These are phyloP conservation scores for Mytilinidion resinicola DNA, from an alignment of 495 filamentous ascomycete genomes.

Conservation along the genomic window DNA sequence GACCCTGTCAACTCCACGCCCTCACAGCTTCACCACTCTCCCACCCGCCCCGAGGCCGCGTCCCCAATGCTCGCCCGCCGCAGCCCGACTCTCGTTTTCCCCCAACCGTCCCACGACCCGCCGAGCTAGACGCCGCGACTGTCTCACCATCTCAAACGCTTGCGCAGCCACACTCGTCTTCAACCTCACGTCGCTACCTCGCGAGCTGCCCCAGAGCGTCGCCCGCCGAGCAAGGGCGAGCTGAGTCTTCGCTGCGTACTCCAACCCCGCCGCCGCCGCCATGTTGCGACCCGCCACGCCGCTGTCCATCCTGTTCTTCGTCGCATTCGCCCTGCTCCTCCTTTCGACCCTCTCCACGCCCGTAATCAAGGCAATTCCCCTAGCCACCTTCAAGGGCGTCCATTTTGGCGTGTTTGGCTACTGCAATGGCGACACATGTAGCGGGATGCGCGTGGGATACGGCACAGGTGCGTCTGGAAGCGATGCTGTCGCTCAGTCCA, in stretches of 20 bases:
- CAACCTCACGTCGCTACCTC: conserved; percentile 2
- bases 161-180: not conserved
- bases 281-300: conserved; percentile 89
- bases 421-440: conserved; percentile 62
- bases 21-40: no score
- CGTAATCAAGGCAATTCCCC: conserved; percentile 75
- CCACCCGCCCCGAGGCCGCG: no score
- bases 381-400: conserved; percentile 67
- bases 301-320: conserved; percentile 74
- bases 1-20: no score
- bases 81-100: no score
- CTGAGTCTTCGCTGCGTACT: conserved; percentile 15
- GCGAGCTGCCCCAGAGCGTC: conserved; percentile 5
- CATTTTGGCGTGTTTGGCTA: conserved; percentile 93
- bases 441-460: conserved; percentile 76
- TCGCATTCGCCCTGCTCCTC: conserved; percentile 77
- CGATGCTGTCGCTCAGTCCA: not conserved
- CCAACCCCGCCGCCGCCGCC: conserved; percentile 32
- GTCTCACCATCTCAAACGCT: no score
- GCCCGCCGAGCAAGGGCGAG: conserved; percentile 12
- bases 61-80: no score
- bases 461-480: conserved; percentile 59
- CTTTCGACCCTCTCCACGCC: conserved; percentile 90
- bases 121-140: no score
- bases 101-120: no score